A percentile compares a stretch with the other conserved stretches of the same genome.
Conservation (phyloP, 2,329 filamentous ascomycete species). For the Corniculantispora saksenae region DNA sequence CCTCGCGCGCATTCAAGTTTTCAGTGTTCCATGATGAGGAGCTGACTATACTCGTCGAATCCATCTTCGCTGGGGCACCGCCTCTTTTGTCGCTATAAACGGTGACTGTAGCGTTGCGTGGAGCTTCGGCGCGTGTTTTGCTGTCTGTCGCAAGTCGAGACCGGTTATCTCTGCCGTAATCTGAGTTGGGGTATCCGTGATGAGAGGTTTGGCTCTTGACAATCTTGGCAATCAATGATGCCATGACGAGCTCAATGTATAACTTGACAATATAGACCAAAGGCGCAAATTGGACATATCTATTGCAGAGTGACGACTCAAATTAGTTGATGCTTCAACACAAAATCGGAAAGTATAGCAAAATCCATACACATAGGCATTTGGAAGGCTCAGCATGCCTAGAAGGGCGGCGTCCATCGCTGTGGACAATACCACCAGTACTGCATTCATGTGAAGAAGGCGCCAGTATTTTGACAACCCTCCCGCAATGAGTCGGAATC, state of each 20-base stretch:
- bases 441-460: slow-evolving; percentile 49
- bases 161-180: not conserved
- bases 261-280: slow-evolving; percentile 19
- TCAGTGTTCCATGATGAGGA: not conserved
- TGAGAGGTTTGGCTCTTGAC: not conserved
- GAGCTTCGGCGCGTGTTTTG: not conserved
- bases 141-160: not conserved
- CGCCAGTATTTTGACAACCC: slow-evolving; percentile 52
- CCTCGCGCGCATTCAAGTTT: not conserved
- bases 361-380: not conserved
- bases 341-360: not conserved
- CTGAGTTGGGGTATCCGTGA: not conserved
- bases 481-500: slow-evolving; percentile 45
- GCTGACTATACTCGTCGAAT: not conserved
- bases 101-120: not conserved
- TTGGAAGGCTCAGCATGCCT: slow-evolving; percentile 27
- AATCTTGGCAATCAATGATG: slow-evolving; percentile 17
- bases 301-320: not conserved
- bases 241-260: slow-evolving; percentile 19
- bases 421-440: slow-evolving; percentile 49
- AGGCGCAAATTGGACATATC: slow-evolving; percentile 19
- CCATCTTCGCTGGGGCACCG: not conserved
- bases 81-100: not conserved
- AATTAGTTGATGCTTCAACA: not conserved
- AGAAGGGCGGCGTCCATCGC: slow-evolving; percentile 43